Base-by-base conservation (phyloP, 306 rosid species). In the Vigna mungo region DNA sequence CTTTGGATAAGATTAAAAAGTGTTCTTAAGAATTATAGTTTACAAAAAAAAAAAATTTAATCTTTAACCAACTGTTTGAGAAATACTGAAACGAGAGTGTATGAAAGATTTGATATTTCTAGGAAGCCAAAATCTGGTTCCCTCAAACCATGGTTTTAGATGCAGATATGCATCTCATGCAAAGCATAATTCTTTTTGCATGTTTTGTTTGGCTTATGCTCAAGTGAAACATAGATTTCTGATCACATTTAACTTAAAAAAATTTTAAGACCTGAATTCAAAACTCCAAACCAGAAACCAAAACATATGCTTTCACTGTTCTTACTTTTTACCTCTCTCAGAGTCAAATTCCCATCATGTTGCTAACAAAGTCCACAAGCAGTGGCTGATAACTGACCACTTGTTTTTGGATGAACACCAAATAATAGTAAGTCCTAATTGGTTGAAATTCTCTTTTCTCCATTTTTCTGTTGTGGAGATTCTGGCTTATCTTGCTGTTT, bases 401-500 rank as follows among this genome's bases (percentile, higher is more conserved):
- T 47, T 46, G n/a, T 55, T 56, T 72, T 55, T 43, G 49, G 47
- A 53, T 72, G 25, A 27, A 72, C 67, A 13, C 63, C 61, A 43
- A 80, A 53, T 9, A 60, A 23, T 3, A 37, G 9, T 2, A 1
- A 51, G 62, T 80, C 53, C 55, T 53, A 64, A 18, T 47, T 74
- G 15, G 59, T 61, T 76, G 78, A 69, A 53, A 52, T 62, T 71
- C 6, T 68, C 15, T 59, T 43, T 63, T 72, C 30, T 39, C n/a
- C 59, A 78, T 74, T 68, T 23, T 64, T 36, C 49, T 68, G 21
- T 68, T 15, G 41, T 16, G 73, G 2, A 65, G 68, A 76, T 76
- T 76, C 71, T 71, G 54, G 41, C 82, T 54, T 70, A 61, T 76
- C 74, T 76, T 59, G 59, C 53, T 63, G 72, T 13, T 70, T 30